Evolutionary conservation across 2,329 filamentous ascomycete species (phyloP), one percentile per base, ranked within the genome.

Genomic region (Neobulgaria alba): DNA sequence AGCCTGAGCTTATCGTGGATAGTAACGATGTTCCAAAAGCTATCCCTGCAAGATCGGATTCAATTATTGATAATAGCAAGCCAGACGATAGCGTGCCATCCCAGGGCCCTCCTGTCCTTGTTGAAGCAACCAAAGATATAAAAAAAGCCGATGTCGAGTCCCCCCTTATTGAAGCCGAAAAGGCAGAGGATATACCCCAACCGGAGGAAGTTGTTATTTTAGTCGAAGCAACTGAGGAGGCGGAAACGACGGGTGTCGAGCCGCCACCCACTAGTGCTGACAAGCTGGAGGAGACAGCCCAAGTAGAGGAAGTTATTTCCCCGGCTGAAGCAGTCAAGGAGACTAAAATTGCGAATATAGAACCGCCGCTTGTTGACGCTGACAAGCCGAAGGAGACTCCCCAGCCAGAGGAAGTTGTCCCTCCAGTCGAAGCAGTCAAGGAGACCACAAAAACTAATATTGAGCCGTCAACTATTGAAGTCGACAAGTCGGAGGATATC

Each of bases 321-420:
- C n/a, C n/a, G n/a, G n/a, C n/a, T n/a, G n/a, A n/a, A n/a, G n/a
- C n/a, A n/a, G n/a, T n/a, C n/a, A n/a, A n/a, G n/a, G n/a, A n/a
- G n/a, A n/a, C n/a, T n/a, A n/a, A n/a, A n/a, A n/a, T n/a, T n/a
- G n/a, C n/a, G n/a, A n/a, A n/a, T 32, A n/a, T n/a, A n/a, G n/a
- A n/a, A n/a, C 16, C 33, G 17, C 16, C 18, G 10, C 10, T 29
- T n/a, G 20, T 31, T 16, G 39, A 36, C 14, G 23, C 23, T 7
- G 34, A 37, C 12, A 32, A 17, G n/a, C 17, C 19, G 4, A 19
- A 36, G n/a, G 26, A 31, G 7, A 10, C 23, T 8, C 33, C n/a
- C 14, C 17, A 33, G 19, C 31, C 21, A 20, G 29, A 23, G 23
- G 40, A 35, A n/a, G 36, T 36, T 33, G 5, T 18, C 14, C 30